phyloP scores from a whole-genome alignment of 2,329 filamentous ascomycete genomes.

The Fusarium equiseti region DNA sequence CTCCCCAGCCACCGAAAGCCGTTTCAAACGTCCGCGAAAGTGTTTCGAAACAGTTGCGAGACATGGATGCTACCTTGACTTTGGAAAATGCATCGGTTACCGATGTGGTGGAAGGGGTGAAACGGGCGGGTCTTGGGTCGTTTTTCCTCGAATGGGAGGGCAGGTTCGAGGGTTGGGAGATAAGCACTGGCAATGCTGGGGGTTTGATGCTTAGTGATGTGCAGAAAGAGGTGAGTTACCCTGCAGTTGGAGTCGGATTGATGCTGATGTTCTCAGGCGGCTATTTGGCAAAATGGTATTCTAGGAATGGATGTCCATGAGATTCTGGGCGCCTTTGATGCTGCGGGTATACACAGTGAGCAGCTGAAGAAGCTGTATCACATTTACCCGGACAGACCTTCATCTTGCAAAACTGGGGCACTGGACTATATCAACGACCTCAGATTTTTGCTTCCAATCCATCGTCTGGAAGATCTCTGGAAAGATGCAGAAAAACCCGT shows the following conservation, averaged over 20 bases:
- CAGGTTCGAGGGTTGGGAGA: conserved; percentile 1
- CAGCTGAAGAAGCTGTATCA: conserved; percentile 56
- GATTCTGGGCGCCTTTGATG: neutral
- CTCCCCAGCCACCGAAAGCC: conserved; percentile 50
- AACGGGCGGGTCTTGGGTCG: neutral
- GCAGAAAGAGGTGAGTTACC: conserved; percentile 1
- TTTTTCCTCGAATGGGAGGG: conserved; percentile 29
- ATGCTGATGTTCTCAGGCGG: neutral
- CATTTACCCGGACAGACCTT: conserved; percentile 54
- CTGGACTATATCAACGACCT: conserved; percentile 55
- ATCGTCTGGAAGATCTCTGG: neutral
- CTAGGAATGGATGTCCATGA: fast-evolving
- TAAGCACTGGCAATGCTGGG: neutral
- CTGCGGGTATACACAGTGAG: conserved; percentile 32
- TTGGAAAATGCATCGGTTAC: neutral
- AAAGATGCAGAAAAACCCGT: conserved; percentile 48
- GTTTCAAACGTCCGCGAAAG: neutral
- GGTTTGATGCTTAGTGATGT: conserved; percentile 7
- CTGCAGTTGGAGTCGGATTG: fast-evolving
- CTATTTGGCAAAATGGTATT: conserved; percentile 11
- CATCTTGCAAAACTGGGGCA: conserved; percentile 56
- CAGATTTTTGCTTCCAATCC: conserved; percentile 48
- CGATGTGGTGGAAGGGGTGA: conserved; percentile 8
- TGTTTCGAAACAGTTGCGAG: neutral
- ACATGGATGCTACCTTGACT: conserved; percentile 39